A percentile compares a stretch with the other conserved stretches of the same genome.
Evolutionary conservation across 768 basidiomycete species (phyloP).

Genomic region (Baorangia bicolor): DNA sequence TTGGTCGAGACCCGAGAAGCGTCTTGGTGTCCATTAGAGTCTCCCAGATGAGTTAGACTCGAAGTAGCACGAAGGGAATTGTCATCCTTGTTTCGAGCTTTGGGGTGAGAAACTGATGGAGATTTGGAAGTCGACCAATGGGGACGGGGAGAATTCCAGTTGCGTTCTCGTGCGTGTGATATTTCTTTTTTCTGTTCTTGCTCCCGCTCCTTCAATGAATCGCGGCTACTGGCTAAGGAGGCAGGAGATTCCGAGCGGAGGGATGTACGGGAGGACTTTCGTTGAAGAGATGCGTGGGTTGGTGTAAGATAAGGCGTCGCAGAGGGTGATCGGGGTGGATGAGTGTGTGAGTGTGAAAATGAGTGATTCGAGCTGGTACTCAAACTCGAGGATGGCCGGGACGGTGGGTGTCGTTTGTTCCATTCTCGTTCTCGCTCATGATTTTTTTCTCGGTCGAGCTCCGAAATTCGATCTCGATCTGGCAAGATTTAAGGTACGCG

Average conservation of each 20-base stretch:
- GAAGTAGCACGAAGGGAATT: slow-evolving; percentile 18
- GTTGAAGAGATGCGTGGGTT: slow-evolving; percentile 31
- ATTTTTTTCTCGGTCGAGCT: slow-evolving; percentile 44
- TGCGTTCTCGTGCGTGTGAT: slow-evolving; percentile 57
- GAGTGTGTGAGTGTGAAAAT: slow-evolving; percentile 36
- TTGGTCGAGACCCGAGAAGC: slow-evolving; percentile 1
- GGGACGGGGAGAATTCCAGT: slow-evolving; percentile 69
- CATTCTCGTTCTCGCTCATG: slow-evolving; percentile 53
- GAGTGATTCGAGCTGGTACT: slow-evolving; percentile 35
- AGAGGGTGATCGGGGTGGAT: slow-evolving; percentile 42
- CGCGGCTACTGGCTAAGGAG: slow-evolving; percentile 37
- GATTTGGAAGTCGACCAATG: slow-evolving; percentile 43
- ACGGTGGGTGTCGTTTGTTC: slow-evolving; percentile 45
- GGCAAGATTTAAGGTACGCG: neutral
- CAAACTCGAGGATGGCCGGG: slow-evolving; percentile 46
- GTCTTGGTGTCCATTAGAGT: slow-evolving; percentile 8
- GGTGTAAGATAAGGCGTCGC: slow-evolving; percentile 37
- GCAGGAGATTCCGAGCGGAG: slow-evolving; percentile 44
- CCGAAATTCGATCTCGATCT: slow-evolving; percentile 48
- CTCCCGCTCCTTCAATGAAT: slow-evolving; percentile 32
- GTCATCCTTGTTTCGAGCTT: neutral
- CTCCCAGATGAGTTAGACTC: slow-evolving; percentile 16
- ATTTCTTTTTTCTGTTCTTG: slow-evolving; percentile 35
- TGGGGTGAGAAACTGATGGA: slow-evolving; percentile 11
- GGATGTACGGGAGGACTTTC: slow-evolving; percentile 34